A percentile compares a stretch with the other conserved stretches of the same genome.
These are phyloP conservation scores for Suillus luteus DNA, from an alignment of 768 basidiomycete genomes.

Conservation along the genomic window DNA sequence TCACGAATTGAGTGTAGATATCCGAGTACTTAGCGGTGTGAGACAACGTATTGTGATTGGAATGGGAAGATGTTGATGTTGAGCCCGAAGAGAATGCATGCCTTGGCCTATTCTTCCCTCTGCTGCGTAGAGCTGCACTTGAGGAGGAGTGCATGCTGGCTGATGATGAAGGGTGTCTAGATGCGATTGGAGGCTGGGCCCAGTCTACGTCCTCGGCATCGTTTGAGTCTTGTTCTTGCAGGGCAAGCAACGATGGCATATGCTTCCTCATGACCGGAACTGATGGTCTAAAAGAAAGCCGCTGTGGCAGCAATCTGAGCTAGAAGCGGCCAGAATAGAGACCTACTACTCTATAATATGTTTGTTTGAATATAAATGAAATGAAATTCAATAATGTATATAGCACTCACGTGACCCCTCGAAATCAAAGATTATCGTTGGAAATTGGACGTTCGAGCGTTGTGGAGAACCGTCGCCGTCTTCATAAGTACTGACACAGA, in stretches of 20 bases:
- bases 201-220: conserved; percentile 52
- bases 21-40: conserved; percentile 50
- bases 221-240: conserved; percentile 56
- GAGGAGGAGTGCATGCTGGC: conserved; percentile 27
- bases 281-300: not conserved
- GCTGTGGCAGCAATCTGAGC: not conserved
- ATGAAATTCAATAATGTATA: not conserved
- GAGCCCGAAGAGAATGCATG: conserved; percentile 31
- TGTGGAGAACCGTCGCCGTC: not conserved
- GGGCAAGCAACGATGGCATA: conserved; percentile 68
- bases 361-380: not conserved
- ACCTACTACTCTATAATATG: not conserved
- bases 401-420: not conserved
- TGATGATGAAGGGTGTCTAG: conserved; percentile 23
- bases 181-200: conserved; percentile 39
- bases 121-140: conserved; percentile 33
- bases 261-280: conserved; percentile 41
- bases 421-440: not conserved
- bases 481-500: not conserved
- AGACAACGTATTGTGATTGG: conserved; percentile 32
- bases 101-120: conserved; percentile 34
- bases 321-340: not conserved
- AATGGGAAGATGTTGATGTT: conserved; percentile 28
- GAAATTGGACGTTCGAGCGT: not conserved
- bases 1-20: conserved; percentile 80